These are phyloP conservation scores for Orychophragmus violaceus DNA, from an alignment of 345 rosid genomes.

Conservation along the genomic window DNA sequence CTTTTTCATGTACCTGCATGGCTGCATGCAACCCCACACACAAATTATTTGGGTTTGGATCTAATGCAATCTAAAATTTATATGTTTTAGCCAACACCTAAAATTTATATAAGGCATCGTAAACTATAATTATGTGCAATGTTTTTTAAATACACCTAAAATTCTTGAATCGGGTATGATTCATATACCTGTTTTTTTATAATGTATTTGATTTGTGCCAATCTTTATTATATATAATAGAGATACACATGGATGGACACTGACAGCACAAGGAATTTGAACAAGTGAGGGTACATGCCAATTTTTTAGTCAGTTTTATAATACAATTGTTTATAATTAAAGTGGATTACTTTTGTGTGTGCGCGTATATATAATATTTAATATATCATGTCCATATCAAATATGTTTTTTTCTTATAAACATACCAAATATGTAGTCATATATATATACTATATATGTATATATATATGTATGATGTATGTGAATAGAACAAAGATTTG, in stretches of 20 bases:
- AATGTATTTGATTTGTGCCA: not conserved
- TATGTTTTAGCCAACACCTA: too few relatives aligned
- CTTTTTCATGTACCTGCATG: constrained; percentile 8
- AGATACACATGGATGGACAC: constrained; percentile 15
- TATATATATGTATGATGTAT: not conserved
- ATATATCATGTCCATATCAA: not conserved
- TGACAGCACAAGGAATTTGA: constrained; percentile 9
- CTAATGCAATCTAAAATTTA: not conserved
- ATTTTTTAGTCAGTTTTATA: not conserved
- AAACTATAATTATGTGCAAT: not conserved
- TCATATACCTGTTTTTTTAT: not conserved
- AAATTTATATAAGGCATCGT: not conserved
- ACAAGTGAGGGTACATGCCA: not conserved
- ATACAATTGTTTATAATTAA: not conserved
- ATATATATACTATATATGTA: not conserved
- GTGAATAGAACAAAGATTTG: constrained; percentile 31
- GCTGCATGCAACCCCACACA: too few relatives aligned
- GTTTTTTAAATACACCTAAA: not conserved
- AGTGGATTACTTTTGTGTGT: not conserved
- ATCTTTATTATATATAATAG: not conserved
- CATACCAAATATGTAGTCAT: not conserved
- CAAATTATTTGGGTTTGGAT: not conserved
- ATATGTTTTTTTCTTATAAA: too few relatives aligned
- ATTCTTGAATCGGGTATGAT: not conserved
- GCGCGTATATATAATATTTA: constrained; percentile 3